Conservation (phyloP, 768 basidiomycete genomes). For the Termitomyces eurrhizus region DNA sequence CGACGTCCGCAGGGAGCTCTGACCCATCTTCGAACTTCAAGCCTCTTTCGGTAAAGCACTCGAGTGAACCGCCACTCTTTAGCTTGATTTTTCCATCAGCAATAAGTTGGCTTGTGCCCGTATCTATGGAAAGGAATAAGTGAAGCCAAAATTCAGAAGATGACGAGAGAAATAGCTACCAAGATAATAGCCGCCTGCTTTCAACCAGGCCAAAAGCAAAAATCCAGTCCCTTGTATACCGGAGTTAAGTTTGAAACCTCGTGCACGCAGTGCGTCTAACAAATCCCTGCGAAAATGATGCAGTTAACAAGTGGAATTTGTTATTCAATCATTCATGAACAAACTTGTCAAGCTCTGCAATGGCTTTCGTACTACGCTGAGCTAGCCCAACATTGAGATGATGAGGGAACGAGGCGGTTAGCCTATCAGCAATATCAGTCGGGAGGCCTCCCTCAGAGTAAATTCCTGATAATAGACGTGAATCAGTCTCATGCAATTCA, state of each 20-base stretch:
- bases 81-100: constrained; percentile 65
- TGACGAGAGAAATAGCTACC: constrained; percentile 30
- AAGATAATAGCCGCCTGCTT: constrained; percentile 65
- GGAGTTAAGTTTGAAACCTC: constrained; percentile 52
- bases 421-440: constrained; percentile 44
- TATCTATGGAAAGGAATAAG: not conserved
- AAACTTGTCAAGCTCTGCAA: constrained; percentile 56
- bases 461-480: constrained; percentile 20
- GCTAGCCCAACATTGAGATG: constrained; percentile 23
- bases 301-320: not conserved
- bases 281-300: constrained; percentile 16
- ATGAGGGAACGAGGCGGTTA: constrained; percentile 46
- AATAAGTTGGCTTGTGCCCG: constrained; percentile 37
- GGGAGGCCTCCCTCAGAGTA: constrained; percentile 49
- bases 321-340: constrained; percentile 5
- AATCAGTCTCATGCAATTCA: not conserved
- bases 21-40: constrained; percentile 44
- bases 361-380: constrained; percentile 29
- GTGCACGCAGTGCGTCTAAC: constrained; percentile 50
- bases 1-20: constrained; percentile 15
- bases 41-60: constrained; percentile 36
- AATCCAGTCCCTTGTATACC: constrained; percentile 54
- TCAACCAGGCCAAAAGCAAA: constrained; percentile 40
- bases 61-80: constrained; percentile 49
- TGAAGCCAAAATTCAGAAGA: not conserved